Conservation (phyloP, 2,329 filamentous ascomycete species). For the Fusarium albidum region DNA sequence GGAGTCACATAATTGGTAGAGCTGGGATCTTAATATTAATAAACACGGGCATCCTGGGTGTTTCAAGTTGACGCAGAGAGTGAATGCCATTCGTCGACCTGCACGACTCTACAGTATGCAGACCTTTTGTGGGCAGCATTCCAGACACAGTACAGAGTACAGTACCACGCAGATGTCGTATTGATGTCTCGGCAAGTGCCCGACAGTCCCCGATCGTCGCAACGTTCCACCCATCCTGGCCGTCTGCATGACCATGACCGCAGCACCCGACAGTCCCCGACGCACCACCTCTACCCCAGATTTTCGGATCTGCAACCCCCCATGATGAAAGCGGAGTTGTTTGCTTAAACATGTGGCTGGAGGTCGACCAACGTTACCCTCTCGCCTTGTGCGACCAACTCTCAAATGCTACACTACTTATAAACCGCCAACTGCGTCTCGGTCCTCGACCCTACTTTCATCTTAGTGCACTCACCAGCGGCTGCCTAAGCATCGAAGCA, state of each 20-base stretch:
- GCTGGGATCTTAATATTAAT: too few relatives aligned
- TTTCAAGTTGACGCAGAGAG: too few relatives aligned
- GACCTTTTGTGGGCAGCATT: too few relatives aligned
- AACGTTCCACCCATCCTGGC: background rate
- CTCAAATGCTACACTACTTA: slow-evolving; percentile 26
- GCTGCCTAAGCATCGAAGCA: background rate
- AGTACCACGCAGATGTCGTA: too few relatives aligned
- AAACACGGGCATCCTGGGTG: too few relatives aligned
- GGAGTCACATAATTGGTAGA: slow-evolving; percentile 1
- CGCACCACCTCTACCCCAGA: slow-evolving; percentile 4
- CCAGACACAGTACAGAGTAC: too few relatives aligned
- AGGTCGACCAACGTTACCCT: background rate
- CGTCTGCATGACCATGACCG: background rate
- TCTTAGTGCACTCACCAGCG: background rate
- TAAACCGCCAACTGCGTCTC: slow-evolving; percentile 15
- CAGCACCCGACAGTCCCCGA: slow-evolving; percentile 3
- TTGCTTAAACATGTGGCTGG: background rate
- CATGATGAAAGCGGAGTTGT: background rate
- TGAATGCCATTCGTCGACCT: too few relatives aligned
- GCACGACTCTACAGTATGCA: too few relatives aligned
- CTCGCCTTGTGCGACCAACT: background rate
- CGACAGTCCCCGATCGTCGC: slow-evolving; percentile 27
- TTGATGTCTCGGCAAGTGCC: background rate
- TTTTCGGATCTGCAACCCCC: slow-evolving; percentile 1
- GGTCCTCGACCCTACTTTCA: background rate